These are phyloP conservation scores for Acrodontium crateriforme DNA, from an alignment of 2,329 filamentous ascomycete species.

Conservation along the genomic window DNA sequence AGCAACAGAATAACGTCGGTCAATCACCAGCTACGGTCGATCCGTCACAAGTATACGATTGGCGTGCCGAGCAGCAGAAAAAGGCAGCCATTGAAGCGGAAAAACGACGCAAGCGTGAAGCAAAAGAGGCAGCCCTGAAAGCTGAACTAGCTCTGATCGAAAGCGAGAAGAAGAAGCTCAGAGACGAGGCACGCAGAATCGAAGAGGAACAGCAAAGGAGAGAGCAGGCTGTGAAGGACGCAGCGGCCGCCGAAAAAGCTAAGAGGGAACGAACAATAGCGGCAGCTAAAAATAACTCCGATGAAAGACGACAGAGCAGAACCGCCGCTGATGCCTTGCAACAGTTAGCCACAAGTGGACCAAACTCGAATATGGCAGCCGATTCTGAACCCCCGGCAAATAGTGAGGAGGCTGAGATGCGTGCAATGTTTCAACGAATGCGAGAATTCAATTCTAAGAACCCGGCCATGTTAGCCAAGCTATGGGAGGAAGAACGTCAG, in stretches of 20 bases:
- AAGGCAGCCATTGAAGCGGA: constrained; percentile 22
- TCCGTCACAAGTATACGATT: constrained; percentile 41
- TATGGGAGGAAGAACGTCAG: constrained; percentile 42
- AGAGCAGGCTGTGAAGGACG: constrained; percentile 1
- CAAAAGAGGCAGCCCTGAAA: constrained; percentile 21
- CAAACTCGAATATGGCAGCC: constrained; percentile 2
- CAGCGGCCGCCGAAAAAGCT: constrained; percentile 2
- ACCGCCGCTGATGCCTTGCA: constrained; percentile 16
- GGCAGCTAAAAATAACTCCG: constrained; percentile 13
- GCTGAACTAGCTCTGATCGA: constrained; percentile 14
- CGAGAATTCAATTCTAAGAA: constrained; percentile 42
- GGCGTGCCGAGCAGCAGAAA: constrained; percentile 35
- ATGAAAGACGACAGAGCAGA: constrained; percentile 17
- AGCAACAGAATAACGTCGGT: no score
- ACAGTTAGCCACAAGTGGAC: constrained; percentile 10
- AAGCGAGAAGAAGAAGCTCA: constrained; percentile 12
- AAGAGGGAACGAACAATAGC: no score
- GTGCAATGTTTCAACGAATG: constrained; percentile 44
- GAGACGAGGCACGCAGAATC: constrained; percentile 13
- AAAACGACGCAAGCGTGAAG: constrained; percentile 15
- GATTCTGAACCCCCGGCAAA: constrained; percentile 10
- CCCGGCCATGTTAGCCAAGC: constrained; percentile 37
- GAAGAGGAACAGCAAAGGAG: constrained; percentile 12
- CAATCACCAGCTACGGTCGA: constrained; percentile 31
- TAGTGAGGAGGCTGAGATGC: constrained; percentile 37